Conservation (phyloP, 306 rosid genomes). For the Rosa rugosa region DNA sequence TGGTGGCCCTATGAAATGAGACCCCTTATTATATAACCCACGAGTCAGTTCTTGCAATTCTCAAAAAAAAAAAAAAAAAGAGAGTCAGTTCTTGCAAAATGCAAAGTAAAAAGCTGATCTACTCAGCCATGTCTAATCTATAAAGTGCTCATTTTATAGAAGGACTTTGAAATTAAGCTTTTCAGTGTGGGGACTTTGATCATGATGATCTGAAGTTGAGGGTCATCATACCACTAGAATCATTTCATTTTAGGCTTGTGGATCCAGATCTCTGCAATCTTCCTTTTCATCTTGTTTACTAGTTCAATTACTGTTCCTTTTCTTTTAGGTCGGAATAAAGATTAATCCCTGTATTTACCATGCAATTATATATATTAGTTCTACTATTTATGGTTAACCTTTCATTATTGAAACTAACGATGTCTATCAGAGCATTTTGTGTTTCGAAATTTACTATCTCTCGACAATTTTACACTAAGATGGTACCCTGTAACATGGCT, state of each 20-base stretch:
- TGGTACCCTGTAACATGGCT: too few relatives aligned
- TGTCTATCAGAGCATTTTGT: too few relatives aligned
- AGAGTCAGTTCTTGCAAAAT: not conserved
- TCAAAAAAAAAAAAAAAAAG: too few relatives aligned
- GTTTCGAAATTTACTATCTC: too few relatives aligned
- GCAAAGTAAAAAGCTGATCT: not conserved
- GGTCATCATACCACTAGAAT: not conserved
- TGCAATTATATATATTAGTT: not conserved
- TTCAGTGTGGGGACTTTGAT: not conserved
- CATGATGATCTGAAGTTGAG: conserved; percentile 5
- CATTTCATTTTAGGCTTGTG: not conserved
- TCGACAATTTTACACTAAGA: too few relatives aligned
- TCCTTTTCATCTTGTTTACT: not conserved
- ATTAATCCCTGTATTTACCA: not conserved
- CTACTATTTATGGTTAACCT: not conserved
- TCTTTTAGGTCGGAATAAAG: not conserved
- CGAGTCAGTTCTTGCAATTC: conserved; percentile 8
- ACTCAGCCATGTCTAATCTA: conserved; percentile 1
- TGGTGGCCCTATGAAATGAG: not conserved
- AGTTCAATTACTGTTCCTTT: not conserved
- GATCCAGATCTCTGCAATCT: not conserved
- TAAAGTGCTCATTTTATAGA: not conserved
- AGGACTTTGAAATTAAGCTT: not conserved
- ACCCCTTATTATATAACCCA: not conserved
- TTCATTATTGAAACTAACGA: not conserved